Conservation (phyloP, 78 protist species). For the Dictyostelium discoideum region dicty_2.7 NC_007091.3:4220501-4221000, state of each 20-base stretch:
- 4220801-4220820: background rate
- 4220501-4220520: constrained; percentile 1
- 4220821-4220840: background rate
- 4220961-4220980: constrained; percentile 18
- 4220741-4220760: background rate
- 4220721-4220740: background rate
- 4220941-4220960: constrained; percentile 8
- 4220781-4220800: background rate
- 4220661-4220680: background rate
- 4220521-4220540: background rate
- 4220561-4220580: constrained; percentile 2
- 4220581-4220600: background rate
- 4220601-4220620: background rate
- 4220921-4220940: background rate
- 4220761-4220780: background rate
- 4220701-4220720: background rate
- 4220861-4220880: background rate
- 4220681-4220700: background rate
- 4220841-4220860: background rate
- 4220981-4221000: constrained; percentile 36
- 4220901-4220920: background rate
- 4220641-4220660: background rate
- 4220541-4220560: background rate
- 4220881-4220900: constrained; percentile 1
- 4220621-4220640: background rate